Evolutionary conservation across 495 filamentous ascomycete genomes (phyloP), one percentile per base, ranked within the genome.

Genomic region (Corynascus novoguineensis): DNA sequence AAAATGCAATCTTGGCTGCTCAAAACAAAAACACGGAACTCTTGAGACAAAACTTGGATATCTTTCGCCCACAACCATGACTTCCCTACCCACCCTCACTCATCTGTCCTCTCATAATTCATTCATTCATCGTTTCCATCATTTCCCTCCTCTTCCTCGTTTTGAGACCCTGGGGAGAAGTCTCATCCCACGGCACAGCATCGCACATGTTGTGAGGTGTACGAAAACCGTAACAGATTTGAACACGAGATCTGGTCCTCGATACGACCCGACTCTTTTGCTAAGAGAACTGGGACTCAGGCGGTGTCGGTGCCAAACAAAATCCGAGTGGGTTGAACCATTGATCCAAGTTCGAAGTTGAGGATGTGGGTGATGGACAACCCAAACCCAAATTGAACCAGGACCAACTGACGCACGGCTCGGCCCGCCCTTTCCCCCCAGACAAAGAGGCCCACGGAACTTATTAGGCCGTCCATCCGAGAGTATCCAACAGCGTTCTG

Each of bases 401-500:
- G n/a, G n/a, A n/a, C n/a, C n/a, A n/a, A n/a, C n/a, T n/a, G n/a
- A n/a, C n/a, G n/a, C n/a, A n/a, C n/a, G 42, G 25, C 14, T 24
- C 25, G 44, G 44, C 44, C 12, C 44, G 25, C 7, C 42, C 34
- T 21, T 17, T 5, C 15, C 28, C 28, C 22, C 1, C 37, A n/a
- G 7, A 12, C 14, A 12, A n/a, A 8, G 35, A 38, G 2, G 24
- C 22, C 9, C 7, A 22, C 9, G 19, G 3, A 11, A 25, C 31
- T 1, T n/a, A 19, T 54, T 32, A 47, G 28, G 31, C 56, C 11
- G 51, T 52, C 73, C 73, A 90, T 7, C 86, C 86, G 27, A 89
- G 72, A 52, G 73, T 78, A 29, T 80, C 77, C 57, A 93, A 70
- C 47, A 86, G 71, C 27, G 59, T 74, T 64, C 75, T 80, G 32